Evolutionary conservation across 345 rosid species (phyloP).

Genomic region (Fremontodendron californicum): DNA sequence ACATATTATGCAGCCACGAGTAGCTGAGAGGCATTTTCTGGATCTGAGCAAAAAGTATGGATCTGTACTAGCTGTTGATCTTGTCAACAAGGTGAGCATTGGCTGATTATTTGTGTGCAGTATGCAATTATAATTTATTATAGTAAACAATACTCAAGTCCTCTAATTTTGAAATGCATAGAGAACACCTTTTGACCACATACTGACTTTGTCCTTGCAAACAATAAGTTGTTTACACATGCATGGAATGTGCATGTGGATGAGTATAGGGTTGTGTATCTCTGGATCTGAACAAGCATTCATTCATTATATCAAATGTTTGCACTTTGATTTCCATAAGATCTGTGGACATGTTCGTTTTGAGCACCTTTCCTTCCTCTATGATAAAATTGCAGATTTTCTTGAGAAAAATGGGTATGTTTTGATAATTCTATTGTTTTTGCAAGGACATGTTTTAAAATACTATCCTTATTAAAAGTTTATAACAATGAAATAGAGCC

Average conservation of each 20-base stretch:
- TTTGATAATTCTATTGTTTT: conserved; percentile 6
- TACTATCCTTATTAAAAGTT: background rate
- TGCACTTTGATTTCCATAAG: conserved; percentile 85
- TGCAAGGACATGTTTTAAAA: background rate
- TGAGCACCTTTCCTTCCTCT: conserved; percentile 90
- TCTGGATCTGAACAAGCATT: background rate
- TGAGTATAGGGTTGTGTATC: background rate
- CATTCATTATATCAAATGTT: conserved; percentile 19
- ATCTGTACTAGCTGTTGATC: conserved; percentile 73
- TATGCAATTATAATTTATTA: background rate
- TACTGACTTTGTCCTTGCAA: background rate
- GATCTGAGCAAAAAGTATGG: conserved; percentile 93
- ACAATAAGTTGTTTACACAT: background rate
- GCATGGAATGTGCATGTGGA: background rate
- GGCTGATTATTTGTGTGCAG: background rate
- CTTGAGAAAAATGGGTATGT: conserved; percentile 80
- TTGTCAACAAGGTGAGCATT: conserved; percentile 71
- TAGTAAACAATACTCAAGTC: background rate
- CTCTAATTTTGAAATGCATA: background rate
- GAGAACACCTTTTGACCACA: background rate
- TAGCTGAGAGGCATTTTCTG: conserved; percentile 85
- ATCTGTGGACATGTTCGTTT: conserved; percentile 95
- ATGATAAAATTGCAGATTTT: conserved; percentile 77
- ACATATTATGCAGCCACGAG: conserved; percentile 52
- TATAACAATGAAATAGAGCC: background rate